These are phyloP conservation scores for Polychaeton citri DNA, from an alignment of 2,329 filamentous ascomycete species.

Conservation along the genomic window DNA sequence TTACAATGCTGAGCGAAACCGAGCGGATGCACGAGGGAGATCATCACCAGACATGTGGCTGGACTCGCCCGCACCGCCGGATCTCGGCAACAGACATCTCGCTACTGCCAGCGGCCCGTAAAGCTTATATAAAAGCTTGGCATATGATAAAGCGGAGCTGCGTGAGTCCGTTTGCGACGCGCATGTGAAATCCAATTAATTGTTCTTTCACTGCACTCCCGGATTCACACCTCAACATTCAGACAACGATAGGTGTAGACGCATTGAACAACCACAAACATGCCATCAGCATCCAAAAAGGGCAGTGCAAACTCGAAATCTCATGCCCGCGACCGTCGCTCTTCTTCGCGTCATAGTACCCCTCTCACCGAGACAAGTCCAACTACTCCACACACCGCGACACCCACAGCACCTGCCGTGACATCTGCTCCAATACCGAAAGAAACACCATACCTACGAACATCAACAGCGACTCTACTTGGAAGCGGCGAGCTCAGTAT, in stretches of 20 bases:
- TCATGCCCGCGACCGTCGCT: constrained; percentile 43
- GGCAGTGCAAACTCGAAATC: constrained; percentile 11
- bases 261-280: neutral
- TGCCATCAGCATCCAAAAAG: constrained; percentile 12
- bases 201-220: too few species aligned
- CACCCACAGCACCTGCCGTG: constrained; percentile 33
- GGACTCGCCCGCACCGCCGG: too few species aligned
- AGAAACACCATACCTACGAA: constrained; percentile 50
- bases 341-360: constrained; percentile 66
- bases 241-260: too few species aligned
- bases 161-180: neutral
- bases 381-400: constrained; percentile 43
- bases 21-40: too few species aligned
- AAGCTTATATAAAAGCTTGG: neutral
- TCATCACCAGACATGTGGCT: too few species aligned
- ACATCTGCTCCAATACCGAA: constrained; percentile 45
- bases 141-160: neutral
- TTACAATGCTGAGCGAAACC: too few species aligned
- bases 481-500: neutral
- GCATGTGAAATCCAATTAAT: neutral
- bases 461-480: constrained; percentile 35
- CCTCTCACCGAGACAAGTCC: constrained; percentile 34
- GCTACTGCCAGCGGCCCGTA: neutral
- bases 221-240: too few species aligned
- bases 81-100: neutral